Percentiles rank a stretch among this genome's conserved stretches.
Evolutionary conservation across 2,329 filamentous ascomycete species (phyloP).

Genomic region (Penicillium palitans): DNA sequence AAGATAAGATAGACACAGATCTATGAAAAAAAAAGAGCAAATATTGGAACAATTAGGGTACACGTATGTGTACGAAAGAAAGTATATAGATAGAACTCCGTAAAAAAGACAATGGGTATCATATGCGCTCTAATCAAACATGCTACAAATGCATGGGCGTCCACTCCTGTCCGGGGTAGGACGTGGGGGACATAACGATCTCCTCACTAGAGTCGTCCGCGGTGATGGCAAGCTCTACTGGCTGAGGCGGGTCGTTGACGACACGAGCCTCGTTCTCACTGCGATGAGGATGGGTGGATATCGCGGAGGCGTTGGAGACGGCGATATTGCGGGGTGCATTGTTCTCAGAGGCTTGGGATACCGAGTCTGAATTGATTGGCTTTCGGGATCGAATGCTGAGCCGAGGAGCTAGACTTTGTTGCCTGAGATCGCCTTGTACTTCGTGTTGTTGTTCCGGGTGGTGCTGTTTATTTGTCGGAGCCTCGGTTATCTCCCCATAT

Average conservation of each 20-base stretch:
- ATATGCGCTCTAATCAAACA: conserved; percentile 1
- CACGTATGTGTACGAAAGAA: background rate
- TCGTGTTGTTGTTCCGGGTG: background rate
- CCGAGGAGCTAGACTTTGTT: background rate
- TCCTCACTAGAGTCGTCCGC: conserved; percentile 46
- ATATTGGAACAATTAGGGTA: background rate
- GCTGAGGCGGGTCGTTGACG: conserved; percentile 26
- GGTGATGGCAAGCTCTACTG: conserved; percentile 38
- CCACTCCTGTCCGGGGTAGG: conserved; percentile 53
- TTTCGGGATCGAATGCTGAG: conserved; percentile 15
- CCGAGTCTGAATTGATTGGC: background rate
- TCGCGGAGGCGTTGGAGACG: conserved; percentile 10
- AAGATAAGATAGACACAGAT: background rate
- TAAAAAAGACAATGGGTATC: background rate
- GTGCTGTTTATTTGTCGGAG: background rate
- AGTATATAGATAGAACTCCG: background rate
- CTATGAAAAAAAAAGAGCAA: background rate
- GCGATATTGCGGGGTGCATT: background rate
- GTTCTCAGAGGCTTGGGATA: background rate
- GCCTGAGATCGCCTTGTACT: background rate
- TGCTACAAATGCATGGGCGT: conserved; percentile 30
- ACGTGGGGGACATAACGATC: conserved; percentile 50
- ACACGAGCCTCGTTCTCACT: conserved; percentile 20
- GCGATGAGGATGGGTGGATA: conserved; percentile 25
- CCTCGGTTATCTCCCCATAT: background rate